Evolutionary conservation across 176 grass and related monocot species (phyloP).

Genomic region (Triticum monococcum): DNA sequence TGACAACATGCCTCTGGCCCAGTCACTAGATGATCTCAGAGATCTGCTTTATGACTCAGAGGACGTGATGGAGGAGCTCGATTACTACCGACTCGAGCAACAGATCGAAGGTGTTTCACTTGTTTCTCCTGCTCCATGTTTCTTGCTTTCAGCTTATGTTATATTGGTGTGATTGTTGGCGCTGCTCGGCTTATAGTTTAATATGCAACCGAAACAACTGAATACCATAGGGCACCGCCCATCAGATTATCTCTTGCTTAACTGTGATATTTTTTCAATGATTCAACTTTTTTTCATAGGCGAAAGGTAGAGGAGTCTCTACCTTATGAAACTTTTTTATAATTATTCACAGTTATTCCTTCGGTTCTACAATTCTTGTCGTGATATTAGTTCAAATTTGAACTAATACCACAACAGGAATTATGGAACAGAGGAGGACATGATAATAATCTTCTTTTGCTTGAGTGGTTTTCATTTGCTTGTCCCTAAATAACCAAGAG

Average conservation of each 20-base stretch:
- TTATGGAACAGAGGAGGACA: background rate
- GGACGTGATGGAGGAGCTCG: conserved; percentile 20
- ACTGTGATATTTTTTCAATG: background rate
- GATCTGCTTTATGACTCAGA: conserved; percentile 20
- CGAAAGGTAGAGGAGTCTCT: too few relatives aligned
- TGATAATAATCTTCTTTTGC: background rate
- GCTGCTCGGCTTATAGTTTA: background rate
- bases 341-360: background rate
- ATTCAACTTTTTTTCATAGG: background rate
- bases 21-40: background rate
- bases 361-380: too few relatives aligned
- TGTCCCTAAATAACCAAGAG: background rate
- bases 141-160: background rate
- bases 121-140: background rate
- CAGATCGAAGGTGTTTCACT: background rate
- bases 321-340: background rate
- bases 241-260: background rate
- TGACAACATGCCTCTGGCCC: background rate
- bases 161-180: background rate
- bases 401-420: too few relatives aligned
- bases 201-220: background rate
- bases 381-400: too few relatives aligned
- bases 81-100: conserved; percentile 12
- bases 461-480: background rate
- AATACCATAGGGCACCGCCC: background rate